phyloP scores from a whole-genome alignment of 345 rosid genomes.

The Eucalyptus rudis region DNA sequence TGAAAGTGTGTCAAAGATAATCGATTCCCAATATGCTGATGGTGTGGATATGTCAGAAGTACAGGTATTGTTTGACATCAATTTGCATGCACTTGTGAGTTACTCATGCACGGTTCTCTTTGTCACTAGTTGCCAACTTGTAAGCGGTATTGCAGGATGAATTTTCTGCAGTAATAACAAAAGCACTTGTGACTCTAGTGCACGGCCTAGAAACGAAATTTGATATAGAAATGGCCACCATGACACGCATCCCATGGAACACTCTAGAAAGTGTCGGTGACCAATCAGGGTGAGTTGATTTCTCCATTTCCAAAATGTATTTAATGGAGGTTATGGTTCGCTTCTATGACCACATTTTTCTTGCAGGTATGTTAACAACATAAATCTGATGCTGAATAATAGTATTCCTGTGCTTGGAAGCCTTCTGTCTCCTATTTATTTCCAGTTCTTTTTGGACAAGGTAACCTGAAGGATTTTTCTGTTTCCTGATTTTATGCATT shows the following conservation, averaged over 20 bases:
- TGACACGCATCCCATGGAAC: constrained; percentile 96
- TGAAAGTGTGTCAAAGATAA: constrained; percentile 85
- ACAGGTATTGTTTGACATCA: constrained; percentile 33
- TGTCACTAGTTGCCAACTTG: neutral
- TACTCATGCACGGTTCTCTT: neutral
- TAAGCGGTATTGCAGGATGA: constrained; percentile 56
- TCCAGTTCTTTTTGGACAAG: constrained; percentile 81
- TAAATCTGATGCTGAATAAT: constrained; percentile 41
- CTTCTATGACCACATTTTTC: constrained; percentile 2
- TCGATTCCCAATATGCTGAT: constrained; percentile 74
- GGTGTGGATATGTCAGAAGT: constrained; percentile 87
- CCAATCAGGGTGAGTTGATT: constrained; percentile 69
- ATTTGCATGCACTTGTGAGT: neutral
- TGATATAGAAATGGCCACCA: constrained; percentile 90
- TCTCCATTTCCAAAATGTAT: neutral
- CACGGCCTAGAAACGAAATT: constrained; percentile 93
- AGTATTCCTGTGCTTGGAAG: constrained; percentile 58
- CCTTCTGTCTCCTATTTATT: constrained; percentile 56
- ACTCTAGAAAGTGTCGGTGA: constrained; percentile 98
- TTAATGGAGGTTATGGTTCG: neutral
- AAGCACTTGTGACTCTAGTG: constrained; percentile 80
- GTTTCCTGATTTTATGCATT: neutral
- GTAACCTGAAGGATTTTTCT: constrained; percentile 3
- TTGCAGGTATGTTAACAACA: constrained; percentile 65
- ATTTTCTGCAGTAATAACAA: constrained; percentile 88